Evolutionary conservation across 129 eudicot species (phyloP).

Genomic region (carrot (Daucus carota)): DH1_v3.0 NC_030381.2:40985001-40985500

Average conservation of each 20-base stretch:
- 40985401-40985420: slow-evolving; percentile 21
- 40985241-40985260: slow-evolving; percentile 19
- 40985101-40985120: not conserved
- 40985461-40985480: slow-evolving; percentile 1
- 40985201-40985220: slow-evolving; percentile 12
- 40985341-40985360: slow-evolving; percentile 71
- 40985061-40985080: not conserved
- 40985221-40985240: slow-evolving; percentile 11
- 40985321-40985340: slow-evolving; percentile 68
- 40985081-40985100: not conserved
- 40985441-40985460: slow-evolving; percentile 21
- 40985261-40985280: slow-evolving; percentile 15
- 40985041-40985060: not conserved
- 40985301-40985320: slow-evolving; percentile 58
- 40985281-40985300: slow-evolving; percentile 40
- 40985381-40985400: slow-evolving; percentile 16
- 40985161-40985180: not conserved
- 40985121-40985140: not conserved
- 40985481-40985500: slow-evolving; percentile 6
- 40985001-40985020: not conserved
- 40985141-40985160: not conserved
- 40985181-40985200: not conserved
- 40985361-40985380: slow-evolving; percentile 58
- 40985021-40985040: not conserved
- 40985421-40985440: slow-evolving; percentile 25